Conservation (phyloP, 176 grass and related monocot genomes). For the Tillandsia fasciculata region DNA sequence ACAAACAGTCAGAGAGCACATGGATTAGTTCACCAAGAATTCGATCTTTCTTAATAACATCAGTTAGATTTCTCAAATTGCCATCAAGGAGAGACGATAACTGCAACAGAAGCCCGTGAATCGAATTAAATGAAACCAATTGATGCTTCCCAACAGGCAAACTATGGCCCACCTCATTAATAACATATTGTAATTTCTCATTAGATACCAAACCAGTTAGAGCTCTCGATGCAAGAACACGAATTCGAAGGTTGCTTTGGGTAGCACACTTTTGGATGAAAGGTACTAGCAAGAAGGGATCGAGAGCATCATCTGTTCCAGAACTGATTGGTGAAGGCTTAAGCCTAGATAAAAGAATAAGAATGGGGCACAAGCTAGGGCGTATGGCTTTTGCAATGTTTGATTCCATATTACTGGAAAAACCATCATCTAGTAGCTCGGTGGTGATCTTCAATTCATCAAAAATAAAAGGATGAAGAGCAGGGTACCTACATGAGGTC, state of each 20-base stretch:
- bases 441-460: constrained; percentile 68
- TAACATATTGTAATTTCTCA: constrained; percentile 61
- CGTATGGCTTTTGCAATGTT: constrained; percentile 81
- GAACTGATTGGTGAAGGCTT: constrained; percentile 75
- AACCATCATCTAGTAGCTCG: constrained; percentile 41
- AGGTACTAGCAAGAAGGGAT: constrained; percentile 80
- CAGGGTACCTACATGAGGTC: constrained; percentile 69
- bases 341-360: constrained; percentile 86
- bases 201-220: constrained; percentile 82
- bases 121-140: constrained; percentile 63
- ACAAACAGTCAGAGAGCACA: constrained; percentile 59
- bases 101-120: constrained; percentile 86
- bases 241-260: constrained; percentile 76
- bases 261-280: constrained; percentile 89
- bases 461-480: constrained; percentile 80
- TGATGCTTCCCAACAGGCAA: constrained; percentile 37
- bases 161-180: constrained; percentile 45
- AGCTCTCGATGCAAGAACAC: constrained; percentile 83
- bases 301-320: constrained; percentile 64
- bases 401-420: constrained; percentile 41
- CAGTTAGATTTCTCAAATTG: constrained; percentile 53
- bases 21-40: constrained; percentile 59
- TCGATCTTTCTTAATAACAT: constrained; percentile 55
- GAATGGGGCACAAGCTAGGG: constrained; percentile 90
- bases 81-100: constrained; percentile 69